Evolutionary conservation across 192 early-diverging fungal genomes (phyloP).

Genomic region (Tieghemiomyces parasiticus): DNA sequence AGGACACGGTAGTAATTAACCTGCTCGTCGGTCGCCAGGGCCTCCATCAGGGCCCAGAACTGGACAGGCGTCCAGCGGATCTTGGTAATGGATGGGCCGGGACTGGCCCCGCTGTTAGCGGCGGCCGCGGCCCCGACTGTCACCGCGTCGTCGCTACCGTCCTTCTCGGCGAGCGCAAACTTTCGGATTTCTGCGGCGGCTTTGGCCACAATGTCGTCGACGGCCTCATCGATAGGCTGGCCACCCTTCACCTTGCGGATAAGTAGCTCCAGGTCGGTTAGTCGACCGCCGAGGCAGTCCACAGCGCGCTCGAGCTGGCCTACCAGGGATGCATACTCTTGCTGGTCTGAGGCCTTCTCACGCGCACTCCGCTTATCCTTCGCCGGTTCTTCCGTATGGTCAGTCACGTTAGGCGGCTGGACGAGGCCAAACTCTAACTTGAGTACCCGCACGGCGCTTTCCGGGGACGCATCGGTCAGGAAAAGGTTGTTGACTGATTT

Average conservation of each 20-base stretch:
- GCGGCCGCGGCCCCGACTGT: too few relatives aligned
- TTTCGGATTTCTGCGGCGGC: slow-evolving; percentile 80
- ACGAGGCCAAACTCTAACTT: not conserved
- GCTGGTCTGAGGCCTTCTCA: too few relatives aligned
- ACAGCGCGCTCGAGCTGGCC: slow-evolving; percentile 24
- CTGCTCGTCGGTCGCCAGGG: slow-evolving; percentile 40
- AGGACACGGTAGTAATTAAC: slow-evolving; percentile 75
- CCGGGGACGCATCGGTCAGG: not conserved
- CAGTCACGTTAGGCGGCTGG: not conserved
- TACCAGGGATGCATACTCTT: not conserved
- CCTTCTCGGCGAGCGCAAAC: slow-evolving; percentile 53
- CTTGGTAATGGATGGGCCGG: slow-evolving; percentile 22
- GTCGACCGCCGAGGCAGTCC: slow-evolving; percentile 66
- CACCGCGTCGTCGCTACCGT: slow-evolving; percentile 14
- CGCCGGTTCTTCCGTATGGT: too few relatives aligned
- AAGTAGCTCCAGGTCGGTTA: slow-evolving; percentile 80
- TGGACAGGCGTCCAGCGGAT: slow-evolving; percentile 72
- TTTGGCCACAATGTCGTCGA: slow-evolving; percentile 67
- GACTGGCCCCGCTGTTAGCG: too few relatives aligned
- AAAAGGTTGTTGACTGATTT: not conserved
- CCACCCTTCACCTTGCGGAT: slow-evolving; percentile 79
- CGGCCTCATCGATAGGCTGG: slow-evolving; percentile 37
- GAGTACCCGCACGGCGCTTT: not conserved
- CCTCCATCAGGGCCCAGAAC: slow-evolving; percentile 76
- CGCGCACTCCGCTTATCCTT: too few relatives aligned